A percentile compares a stretch with the other conserved stretches of the same genome.
Evolutionary conservation across 2,329 filamentous ascomycete species (phyloP).

Genomic region (Neofusicoccum parvum): DNA sequence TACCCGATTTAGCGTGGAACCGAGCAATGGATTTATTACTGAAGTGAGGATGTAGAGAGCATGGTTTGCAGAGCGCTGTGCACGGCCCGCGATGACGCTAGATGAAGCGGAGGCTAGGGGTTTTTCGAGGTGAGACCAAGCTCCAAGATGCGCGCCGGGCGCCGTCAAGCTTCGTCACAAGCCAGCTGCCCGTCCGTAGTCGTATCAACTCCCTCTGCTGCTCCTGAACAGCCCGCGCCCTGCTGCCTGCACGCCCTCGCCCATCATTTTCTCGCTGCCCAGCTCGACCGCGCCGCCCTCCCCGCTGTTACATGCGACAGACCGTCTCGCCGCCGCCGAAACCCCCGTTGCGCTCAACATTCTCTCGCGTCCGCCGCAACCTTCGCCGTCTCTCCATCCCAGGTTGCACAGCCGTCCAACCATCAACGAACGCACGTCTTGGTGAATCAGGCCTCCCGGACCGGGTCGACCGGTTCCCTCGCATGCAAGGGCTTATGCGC

Average conservation of each 20-base stretch:
- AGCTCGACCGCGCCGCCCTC: not conserved
- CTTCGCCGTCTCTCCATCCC: conserved; percentile 4
- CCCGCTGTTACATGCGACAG: not conserved
- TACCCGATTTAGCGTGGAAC: conserved; percentile 14
- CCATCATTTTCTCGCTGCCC: not conserved
- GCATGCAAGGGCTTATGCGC: conserved; percentile 20
- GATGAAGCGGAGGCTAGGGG: not conserved
- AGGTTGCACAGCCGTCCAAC: not conserved
- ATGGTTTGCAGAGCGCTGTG: not conserved
- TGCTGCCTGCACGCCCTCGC: conserved; percentile 8
- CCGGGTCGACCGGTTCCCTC: conserved; percentile 20
- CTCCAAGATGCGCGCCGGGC: conserved; percentile 18
- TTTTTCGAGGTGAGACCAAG: not conserved
- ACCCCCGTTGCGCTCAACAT: conserved; percentile 1
- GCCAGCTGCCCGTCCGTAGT: not conserved
- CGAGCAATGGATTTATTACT: not conserved
- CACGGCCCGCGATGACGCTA: not conserved
- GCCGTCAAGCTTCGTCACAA: conserved; percentile 16
- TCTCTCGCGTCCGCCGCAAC: not conserved
- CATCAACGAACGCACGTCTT: conserved; percentile 3
- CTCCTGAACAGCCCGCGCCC: conserved; percentile 12
- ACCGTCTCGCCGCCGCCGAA: not conserved
- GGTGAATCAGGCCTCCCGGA: conserved; percentile 11
- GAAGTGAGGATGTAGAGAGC: too few relatives aligned
- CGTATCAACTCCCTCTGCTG: conserved; percentile 1